Evolutionary conservation across 306 rosid genomes (phyloP).

Genomic region (Trifolium pratense): DNA sequence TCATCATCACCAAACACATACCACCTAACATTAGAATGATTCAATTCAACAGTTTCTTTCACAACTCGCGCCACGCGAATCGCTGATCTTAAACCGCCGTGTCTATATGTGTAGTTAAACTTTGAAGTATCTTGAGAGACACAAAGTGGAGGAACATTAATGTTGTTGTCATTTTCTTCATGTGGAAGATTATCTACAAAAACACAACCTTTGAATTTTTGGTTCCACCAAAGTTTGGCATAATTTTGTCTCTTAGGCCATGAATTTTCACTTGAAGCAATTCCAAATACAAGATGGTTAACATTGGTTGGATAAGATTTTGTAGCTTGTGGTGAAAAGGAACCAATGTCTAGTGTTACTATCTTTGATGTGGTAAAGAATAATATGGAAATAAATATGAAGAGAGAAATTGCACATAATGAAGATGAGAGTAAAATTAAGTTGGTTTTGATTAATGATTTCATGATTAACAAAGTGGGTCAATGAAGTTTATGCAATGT

Average conservation of each 20-base stretch:
- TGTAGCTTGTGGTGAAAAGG: conserved; percentile 10
- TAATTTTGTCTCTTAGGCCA: conserved; percentile 70
- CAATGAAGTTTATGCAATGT: conserved; percentile 5
- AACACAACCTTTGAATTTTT: conserved; percentile 66
- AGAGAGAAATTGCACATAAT: conserved; percentile 50
- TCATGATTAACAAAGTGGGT: conserved; percentile 50
- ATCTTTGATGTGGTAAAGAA: conserved; percentile 42
- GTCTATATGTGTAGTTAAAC: conserved; percentile 58
- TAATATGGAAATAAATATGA: conserved; percentile 38
- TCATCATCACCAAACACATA: conserved; percentile 92
- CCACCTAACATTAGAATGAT: conserved; percentile 73
- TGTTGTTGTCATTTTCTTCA: conserved; percentile 1
- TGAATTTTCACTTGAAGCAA: conserved; percentile 57
- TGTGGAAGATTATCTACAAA: conserved; percentile 62
- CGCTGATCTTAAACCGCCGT: conserved; percentile 60
- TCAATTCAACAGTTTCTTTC: conserved; percentile 60
- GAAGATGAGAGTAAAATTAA: conserved; percentile 54
- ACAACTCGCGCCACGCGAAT: conserved; percentile 85
- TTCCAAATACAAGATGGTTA: conserved; percentile 75
- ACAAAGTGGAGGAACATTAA: conserved; percentile 57
- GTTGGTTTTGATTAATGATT: conserved; percentile 43
- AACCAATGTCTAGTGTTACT: not conserved
- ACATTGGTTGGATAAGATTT: conserved; percentile 47
- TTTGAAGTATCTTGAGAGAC: conserved; percentile 70
- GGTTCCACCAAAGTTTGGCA: conserved; percentile 68